Percentiles rank a stretch among this genome's conserved stretches.
Conservation (phyloP, 768 basidiomycete genomes). For the Russula virescens region DNA sequence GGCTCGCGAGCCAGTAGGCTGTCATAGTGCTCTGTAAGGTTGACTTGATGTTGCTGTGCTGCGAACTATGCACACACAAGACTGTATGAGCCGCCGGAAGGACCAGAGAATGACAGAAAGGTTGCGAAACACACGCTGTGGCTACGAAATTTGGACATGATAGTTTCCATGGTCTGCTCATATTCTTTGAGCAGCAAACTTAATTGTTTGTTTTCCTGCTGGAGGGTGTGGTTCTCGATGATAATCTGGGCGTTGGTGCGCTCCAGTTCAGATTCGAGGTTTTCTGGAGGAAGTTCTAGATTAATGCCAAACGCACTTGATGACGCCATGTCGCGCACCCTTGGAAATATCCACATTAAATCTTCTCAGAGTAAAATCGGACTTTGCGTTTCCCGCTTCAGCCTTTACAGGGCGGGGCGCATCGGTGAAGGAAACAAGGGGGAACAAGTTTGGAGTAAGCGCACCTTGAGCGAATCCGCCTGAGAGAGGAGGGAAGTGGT, state of each 20-base stretch:
- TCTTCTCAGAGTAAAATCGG: conserved; percentile 37
- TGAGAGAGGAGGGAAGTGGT: conserved; percentile 39
- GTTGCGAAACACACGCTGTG: conserved; percentile 62
- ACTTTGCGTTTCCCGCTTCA: conserved; percentile 28
- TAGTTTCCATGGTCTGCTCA: conserved; percentile 88
- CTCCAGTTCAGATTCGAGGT: conserved; percentile 90
- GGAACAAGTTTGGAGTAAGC: not conserved
- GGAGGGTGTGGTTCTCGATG: conserved; percentile 87
- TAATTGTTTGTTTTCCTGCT: conserved; percentile 95
- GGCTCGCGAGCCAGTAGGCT: conserved; percentile 65
- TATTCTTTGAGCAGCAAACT: conserved; percentile 88
- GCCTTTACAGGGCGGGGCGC: conserved; percentile 8
- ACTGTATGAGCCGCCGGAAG: not conserved
- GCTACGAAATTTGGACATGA: conserved; percentile 94
- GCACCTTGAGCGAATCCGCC: conserved; percentile 41
- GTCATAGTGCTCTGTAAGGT: conserved; percentile 87
- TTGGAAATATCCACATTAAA: conserved; percentile 45
- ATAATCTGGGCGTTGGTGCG: conserved; percentile 83
- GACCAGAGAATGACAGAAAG: conserved; percentile 9
- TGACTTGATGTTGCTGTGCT: conserved; percentile 86
- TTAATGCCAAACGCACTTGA: not conserved
- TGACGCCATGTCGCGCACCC: conserved; percentile 26
- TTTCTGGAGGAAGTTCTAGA: conserved; percentile 48
- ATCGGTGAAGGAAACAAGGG: not conserved
- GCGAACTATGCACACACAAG: conserved; percentile 51